Evolutionary conservation across 176 grass and related monocot genomes (phyloP).

Genomic region (Cenchrus purpureus): DNA sequence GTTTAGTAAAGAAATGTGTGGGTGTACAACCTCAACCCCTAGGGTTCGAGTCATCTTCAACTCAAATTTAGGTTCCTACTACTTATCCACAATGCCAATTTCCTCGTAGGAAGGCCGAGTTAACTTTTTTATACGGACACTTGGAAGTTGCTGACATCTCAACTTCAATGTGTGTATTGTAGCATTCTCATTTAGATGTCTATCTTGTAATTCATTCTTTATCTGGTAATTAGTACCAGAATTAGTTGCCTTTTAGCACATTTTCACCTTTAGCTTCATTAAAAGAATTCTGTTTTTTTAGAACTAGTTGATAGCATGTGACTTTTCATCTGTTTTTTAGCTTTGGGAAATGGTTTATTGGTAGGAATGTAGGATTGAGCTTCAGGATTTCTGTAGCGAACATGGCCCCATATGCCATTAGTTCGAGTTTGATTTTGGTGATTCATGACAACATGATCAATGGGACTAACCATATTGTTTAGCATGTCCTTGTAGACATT

Average conservation of each 20-base stretch:
- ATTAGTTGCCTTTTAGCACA: background rate
- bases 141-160: background rate
- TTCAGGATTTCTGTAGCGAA: background rate
- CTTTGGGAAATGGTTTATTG: background rate
- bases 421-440: too few species aligned
- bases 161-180: background rate
- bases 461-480: too few species aligned
- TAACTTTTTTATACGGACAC: background rate
- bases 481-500: too few species aligned
- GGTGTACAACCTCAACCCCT: background rate
- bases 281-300: background rate
- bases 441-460: too few species aligned
- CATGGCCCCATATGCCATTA: too few species aligned
- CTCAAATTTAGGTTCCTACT: background rate
- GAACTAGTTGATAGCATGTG: background rate
- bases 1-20: background rate
- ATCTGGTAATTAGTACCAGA: background rate
- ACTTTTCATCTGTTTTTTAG: background rate
- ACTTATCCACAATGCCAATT: background rate
- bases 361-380: background rate
- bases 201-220: background rate
- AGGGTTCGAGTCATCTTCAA: too few species aligned
- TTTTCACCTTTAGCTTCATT: background rate
- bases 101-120: background rate
- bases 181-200: background rate